Percentiles rank a stretch among this genome's conserved stretches.
phyloP scores from a whole-genome alignment of 257 asterid genomes.

The Osmanthus fragrans region DNA sequence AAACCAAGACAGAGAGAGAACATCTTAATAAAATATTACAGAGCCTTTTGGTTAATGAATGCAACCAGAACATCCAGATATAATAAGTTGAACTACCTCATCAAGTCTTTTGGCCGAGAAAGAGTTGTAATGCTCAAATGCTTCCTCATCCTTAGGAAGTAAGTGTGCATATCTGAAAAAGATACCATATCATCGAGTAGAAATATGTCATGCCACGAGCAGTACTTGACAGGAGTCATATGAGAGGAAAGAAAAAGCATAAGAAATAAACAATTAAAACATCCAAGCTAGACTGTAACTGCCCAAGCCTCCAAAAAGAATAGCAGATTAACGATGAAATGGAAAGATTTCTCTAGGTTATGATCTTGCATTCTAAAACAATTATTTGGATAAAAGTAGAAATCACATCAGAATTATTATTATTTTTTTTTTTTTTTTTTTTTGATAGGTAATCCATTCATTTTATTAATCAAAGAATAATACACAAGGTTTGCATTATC shows the following conservation, averaged over 20 bases:
- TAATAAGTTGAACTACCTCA: conserved; percentile 55
- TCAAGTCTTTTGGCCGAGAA: conserved; percentile 88
- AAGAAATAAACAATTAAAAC: not conserved
- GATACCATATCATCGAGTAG: conserved; percentile 22
- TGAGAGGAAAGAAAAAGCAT: conserved; percentile 5
- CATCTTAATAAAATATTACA: not conserved
- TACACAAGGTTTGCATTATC: no score
- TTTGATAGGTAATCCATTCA: no score
- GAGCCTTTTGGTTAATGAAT: not conserved
- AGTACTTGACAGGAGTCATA: not conserved
- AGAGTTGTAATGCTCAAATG: conserved; percentile 79
- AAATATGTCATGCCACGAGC: conserved; percentile 10
- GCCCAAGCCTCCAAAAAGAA: conserved; percentile 13
- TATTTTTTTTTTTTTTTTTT: no score
- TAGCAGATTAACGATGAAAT: not conserved
- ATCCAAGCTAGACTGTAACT: conserved; percentile 12
- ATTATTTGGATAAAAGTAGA: conserved; percentile 14
- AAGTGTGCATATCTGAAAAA: conserved; percentile 85
- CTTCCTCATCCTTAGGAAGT: conserved; percentile 95
- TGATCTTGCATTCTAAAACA: conserved; percentile 11
- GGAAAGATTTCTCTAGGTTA: conserved; percentile 9
- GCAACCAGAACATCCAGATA: conserved; percentile 16
- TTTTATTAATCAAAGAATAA: no score
- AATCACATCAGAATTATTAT: not conserved
- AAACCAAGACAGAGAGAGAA: conserved; percentile 1